Conservation (phyloP, 768 basidiomycete species). For the Glaciozyma martinii region DNA sequence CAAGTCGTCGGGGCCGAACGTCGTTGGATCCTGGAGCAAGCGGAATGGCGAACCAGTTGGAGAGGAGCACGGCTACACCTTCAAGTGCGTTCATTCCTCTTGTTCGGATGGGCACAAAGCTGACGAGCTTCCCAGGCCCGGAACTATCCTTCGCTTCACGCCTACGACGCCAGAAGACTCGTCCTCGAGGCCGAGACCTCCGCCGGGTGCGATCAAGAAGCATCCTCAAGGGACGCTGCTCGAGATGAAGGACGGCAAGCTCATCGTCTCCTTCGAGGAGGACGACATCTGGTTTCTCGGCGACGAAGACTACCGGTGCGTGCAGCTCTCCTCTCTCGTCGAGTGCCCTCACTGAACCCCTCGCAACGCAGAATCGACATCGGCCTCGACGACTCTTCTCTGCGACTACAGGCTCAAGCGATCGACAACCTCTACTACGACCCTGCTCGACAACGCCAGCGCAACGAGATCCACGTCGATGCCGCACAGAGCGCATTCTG, state of each 20-base stretch:
- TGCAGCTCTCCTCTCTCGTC: not conserved
- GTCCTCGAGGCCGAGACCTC: conserved; percentile 4
- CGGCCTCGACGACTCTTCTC: conserved; percentile 57
- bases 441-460: conserved; percentile 37
- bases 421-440: conserved; percentile 53
- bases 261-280: conserved; percentile 55
- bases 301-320: conserved; percentile 49
- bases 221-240: conserved; percentile 50
- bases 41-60: conserved; percentile 6
- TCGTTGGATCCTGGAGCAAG: conserved; percentile 8
- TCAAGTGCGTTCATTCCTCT: not conserved
- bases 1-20: not conserved
- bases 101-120: not conserved
- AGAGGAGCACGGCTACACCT: conserved; percentile 10
- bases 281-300: conserved; percentile 41
- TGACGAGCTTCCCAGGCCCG: not conserved
- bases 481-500: conserved; percentile 12
- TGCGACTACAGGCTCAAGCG: conserved; percentile 61
- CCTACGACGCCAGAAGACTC: not conserved
- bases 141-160: conserved; percentile 18
- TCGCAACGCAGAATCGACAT: conserved; percentile 50
- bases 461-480: conserved; percentile 32
- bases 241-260: conserved; percentile 46
- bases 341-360: conserved; percentile 31
- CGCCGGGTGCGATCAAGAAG: not conserved